Evolutionary conservation across 2,329 filamentous ascomycete species (phyloP).

Genomic region (Pseudogymnoascus sp.): DNA sequence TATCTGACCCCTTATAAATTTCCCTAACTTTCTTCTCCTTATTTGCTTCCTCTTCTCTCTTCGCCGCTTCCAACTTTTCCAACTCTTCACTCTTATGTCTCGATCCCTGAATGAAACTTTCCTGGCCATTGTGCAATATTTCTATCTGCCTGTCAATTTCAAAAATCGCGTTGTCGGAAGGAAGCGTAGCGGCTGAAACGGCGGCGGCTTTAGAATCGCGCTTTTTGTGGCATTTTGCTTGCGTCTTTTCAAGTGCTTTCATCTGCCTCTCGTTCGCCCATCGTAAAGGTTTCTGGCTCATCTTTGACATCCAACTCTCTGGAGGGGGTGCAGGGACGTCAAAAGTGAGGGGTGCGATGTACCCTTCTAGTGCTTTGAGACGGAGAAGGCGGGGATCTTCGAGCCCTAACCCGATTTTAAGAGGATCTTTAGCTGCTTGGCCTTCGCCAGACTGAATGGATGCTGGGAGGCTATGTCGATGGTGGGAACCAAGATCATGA

Average conservation of each 20-base stretch:
- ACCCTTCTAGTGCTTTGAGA: constrained; percentile 19
- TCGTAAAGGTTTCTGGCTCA: constrained; percentile 19
- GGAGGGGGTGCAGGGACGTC: constrained; percentile 16
- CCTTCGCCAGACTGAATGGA: neutral
- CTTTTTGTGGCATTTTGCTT: constrained; percentile 12
- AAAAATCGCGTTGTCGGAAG: constrained; percentile 11
- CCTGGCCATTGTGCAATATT: constrained; percentile 12
- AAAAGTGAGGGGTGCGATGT: constrained; percentile 21
- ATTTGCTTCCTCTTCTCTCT: constrained; percentile 14
- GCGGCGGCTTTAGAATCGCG: constrained; percentile 1
- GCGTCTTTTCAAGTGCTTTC: constrained; percentile 12
- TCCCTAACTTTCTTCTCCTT: constrained; percentile 20
- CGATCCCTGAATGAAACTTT: neutral
- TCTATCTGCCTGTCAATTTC: constrained; percentile 14
- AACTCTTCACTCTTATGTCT: constrained; percentile 16
- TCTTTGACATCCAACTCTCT: constrained; percentile 14
- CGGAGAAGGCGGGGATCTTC: constrained; percentile 20
- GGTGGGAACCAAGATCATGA: constrained; percentile 8
- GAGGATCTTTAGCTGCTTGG: neutral
- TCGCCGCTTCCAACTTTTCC: constrained; percentile 12
- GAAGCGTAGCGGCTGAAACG: constrained; percentile 1
- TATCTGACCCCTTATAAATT: constrained; percentile 24
- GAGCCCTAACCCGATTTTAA: neutral
- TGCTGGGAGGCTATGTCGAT: neutral
- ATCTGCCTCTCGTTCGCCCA: constrained; percentile 18